Evolutionary conservation across 495 filamentous ascomycete species (phyloP), one percentile per base, ranked within the genome.

Genomic region (Penicillium paradoxum): DNA sequence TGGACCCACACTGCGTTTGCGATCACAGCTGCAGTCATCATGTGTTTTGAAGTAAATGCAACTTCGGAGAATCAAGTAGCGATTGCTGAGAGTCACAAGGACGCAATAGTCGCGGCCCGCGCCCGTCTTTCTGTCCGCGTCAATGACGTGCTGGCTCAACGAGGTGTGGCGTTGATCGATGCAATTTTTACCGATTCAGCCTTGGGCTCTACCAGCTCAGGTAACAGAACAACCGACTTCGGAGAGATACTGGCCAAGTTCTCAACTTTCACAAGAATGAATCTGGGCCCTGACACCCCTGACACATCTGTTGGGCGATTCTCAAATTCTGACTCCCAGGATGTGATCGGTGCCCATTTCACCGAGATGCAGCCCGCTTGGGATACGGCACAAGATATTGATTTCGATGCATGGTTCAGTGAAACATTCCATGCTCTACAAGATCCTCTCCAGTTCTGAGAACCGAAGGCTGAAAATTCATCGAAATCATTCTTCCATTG

Each of bases 1-100:
- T 68, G 65, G 65, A 68, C 65, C 3, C 65, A 68, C 36, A 66
- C 63, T 0, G 65, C 65, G 1, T 68, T 68, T 30, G 63, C 62
- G 3, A 66, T 68, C 9, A 68, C 65, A 4, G 65, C 65, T 2
- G 63, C 63, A 1, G 64, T 68, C 9, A 68, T 68, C 18, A 54
- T 68, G 32, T 68, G 65, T 45, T 68, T 68, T 14, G 60, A 68
- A 15, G 49, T 66, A 0, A 66, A 64, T 38, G 56, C 65, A 11
- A 54, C 50, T 14, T 37, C 55, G 13, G 52, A 64, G 18, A 33
- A 58, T 17, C 33, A 56, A 17, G 47, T 46, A 17, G 42, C 49
- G 29, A 59, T 50, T 15, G 55, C 55, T 1, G 52, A 58, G 21
- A 54, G 54, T 27, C 66, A 66, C 51, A 55, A 55, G 42, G 52